These are phyloP conservation scores for Penicillium frequentans DNA, from an alignment of 2,329 filamentous ascomycete species.

Conservation along the genomic window DNA sequence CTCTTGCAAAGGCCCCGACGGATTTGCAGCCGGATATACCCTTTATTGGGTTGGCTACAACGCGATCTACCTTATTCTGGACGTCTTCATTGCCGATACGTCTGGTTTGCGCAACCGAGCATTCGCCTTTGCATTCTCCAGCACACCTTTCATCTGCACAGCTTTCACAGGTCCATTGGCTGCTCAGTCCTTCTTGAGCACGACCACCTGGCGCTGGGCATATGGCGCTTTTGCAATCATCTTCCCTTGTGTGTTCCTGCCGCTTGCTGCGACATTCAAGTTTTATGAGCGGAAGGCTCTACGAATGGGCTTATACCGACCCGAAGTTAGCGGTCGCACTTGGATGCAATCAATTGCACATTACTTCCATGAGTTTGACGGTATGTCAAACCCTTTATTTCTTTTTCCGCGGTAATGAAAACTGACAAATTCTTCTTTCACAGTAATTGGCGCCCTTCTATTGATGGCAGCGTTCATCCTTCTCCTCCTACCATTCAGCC, in stretches of 20 bases:
- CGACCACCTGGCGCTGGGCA: conserved; percentile 61
- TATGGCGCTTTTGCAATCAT: conserved; percentile 64
- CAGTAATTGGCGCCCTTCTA: conserved; percentile 29
- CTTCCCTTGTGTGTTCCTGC: conserved; percentile 55
- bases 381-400: conserved; percentile 33
- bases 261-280: conserved; percentile 56
- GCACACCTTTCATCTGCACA: conserved; percentile 62
- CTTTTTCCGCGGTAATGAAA: too few species aligned
- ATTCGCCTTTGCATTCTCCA: conserved; percentile 59
- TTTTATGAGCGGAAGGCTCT: conserved; percentile 59
- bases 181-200: conserved; percentile 49
- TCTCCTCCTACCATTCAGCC: conserved; percentile 28
- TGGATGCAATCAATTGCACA: conserved; percentile 48
- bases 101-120: conserved; percentile 60
- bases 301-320: conserved; percentile 53
- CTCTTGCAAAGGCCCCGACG: conserved; percentile 50
- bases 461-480: conserved; percentile 27
- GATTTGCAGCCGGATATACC: conserved; percentile 42
- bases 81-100: conserved; percentile 64
- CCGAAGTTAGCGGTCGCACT: conserved; percentile 47
- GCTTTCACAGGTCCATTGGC: conserved; percentile 57
- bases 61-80: conserved; percentile 56
- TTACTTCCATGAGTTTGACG: conserved; percentile 64
- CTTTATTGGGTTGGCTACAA: conserved; percentile 61
- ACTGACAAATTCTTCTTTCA: too few species aligned